phyloP scores from a whole-genome alignment of 192 early-diverging fungal species.

The Backusella parvicylindrica region DNA sequence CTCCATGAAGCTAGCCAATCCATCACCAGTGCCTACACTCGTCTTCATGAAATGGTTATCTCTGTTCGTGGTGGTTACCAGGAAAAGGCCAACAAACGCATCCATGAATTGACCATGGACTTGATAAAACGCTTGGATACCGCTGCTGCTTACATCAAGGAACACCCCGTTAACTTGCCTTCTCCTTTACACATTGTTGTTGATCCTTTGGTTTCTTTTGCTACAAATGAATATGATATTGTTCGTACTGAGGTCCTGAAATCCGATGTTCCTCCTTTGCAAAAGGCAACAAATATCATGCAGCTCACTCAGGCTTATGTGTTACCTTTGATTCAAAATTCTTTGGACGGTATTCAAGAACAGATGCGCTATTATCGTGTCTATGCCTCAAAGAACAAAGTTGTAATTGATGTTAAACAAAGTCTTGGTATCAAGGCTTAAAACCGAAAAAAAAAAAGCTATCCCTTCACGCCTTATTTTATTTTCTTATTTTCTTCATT shows the following conservation, averaged over 20 bases:
- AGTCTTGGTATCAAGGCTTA: conserved; percentile 11
- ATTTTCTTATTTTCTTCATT: neutral
- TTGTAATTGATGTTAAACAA: conserved; percentile 18
- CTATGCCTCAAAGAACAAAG: conserved; percentile 19
- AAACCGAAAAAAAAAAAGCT: neutral
- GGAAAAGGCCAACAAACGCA: conserved; percentile 16
- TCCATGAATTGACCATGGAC: conserved; percentile 31
- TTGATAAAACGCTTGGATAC: conserved; percentile 32
- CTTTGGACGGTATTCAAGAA: conserved; percentile 41
- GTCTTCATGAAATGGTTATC: conserved; percentile 14
- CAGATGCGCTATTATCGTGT: conserved; percentile 28
- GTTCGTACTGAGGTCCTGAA: conserved; percentile 44
- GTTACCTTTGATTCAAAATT: conserved; percentile 41
- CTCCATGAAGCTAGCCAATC: conserved; percentile 23
- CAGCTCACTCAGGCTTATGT: conserved; percentile 47
- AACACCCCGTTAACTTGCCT: conserved; percentile 38
- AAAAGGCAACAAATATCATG: conserved; percentile 53
- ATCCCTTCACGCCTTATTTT: neutral
- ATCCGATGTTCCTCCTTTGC: conserved; percentile 41
- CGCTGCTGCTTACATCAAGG: conserved; percentile 42
- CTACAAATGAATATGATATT: conserved; percentile 43
- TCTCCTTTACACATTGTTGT: conserved; percentile 40
- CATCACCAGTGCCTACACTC: conserved; percentile 11
- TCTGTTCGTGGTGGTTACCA: conserved; percentile 13
- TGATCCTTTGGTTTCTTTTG: conserved; percentile 41